phyloP scores from a whole-genome alignment of 805 yeast species.

The Pichia manshurica region DNA sequence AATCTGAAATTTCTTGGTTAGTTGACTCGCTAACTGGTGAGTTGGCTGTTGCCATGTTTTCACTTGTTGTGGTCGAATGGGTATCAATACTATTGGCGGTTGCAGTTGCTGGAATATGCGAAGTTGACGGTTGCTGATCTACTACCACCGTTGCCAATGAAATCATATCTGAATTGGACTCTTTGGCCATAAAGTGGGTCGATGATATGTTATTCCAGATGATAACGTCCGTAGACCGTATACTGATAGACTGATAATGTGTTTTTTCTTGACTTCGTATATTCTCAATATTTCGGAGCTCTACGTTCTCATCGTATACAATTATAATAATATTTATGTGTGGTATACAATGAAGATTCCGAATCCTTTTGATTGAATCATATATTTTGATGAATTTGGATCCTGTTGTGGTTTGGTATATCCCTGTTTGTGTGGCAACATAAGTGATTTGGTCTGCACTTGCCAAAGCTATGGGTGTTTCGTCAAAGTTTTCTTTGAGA shows the following conservation, averaged over 20 bases:
- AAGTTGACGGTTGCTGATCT: neutral
- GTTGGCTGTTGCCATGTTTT: neutral
- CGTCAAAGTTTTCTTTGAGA: neutral
- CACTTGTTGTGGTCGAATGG: neutral
- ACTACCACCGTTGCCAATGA: slow-evolving; percentile 27
- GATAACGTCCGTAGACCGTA: neutral
- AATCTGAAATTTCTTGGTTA: neutral
- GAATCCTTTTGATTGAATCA: neutral
- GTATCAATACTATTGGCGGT: neutral
- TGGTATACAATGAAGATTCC: neutral
- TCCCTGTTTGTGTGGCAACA: slow-evolving; percentile 4
- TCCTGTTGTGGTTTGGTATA: neutral
- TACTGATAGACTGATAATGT: neutral
- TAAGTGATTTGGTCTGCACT: slow-evolving; percentile 1
- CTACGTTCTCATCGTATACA: slow-evolving; percentile 4
- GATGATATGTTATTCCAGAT: slow-evolving; percentile 9
- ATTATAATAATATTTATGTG: slow-evolving; percentile 6
- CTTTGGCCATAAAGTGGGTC: neutral
- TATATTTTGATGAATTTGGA: neutral
- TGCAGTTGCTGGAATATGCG: neutral
- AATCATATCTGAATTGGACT: slow-evolving; percentile 25
- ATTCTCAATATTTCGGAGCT: slow-evolving; percentile 8
- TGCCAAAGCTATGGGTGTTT: neutral
- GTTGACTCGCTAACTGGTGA: too few relatives aligned
- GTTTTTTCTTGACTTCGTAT: neutral